Evolutionary conservation across 2,329 filamentous ascomycete genomes (phyloP).

Genomic region (Dothideomycetes sp.): DNA sequence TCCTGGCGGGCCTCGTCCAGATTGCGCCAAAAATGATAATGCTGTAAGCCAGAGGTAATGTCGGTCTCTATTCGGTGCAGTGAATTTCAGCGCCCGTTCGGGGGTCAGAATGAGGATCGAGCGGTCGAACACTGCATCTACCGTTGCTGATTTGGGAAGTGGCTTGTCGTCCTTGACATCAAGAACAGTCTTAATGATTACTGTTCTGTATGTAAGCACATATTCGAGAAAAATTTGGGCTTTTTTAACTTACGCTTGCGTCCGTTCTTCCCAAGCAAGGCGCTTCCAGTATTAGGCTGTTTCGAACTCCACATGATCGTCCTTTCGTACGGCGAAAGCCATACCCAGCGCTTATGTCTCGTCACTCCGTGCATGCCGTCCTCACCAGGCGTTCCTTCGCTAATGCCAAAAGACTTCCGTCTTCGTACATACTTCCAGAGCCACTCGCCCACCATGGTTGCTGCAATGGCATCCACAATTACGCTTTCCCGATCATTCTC

Average conservation of each 20-base stretch:
- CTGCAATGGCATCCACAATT: constrained; percentile 92
- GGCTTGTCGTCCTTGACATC: constrained; percentile 94
- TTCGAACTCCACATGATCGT: constrained; percentile 98
- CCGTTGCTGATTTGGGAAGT: constrained; percentile 56
- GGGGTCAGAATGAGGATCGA: constrained; percentile 94
- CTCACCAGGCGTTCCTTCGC: constrained; percentile 36
- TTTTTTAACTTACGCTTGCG: constrained; percentile 66
- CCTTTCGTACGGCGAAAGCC: constrained; percentile 92
- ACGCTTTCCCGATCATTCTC: constrained; percentile 8
- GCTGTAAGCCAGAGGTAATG: constrained; percentile 95
- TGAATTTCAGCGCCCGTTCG: constrained; percentile 90
- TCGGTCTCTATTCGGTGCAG: constrained; percentile 67
- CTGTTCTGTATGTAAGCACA: constrained; percentile 33
- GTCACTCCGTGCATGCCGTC: constrained; percentile 48
- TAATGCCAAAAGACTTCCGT: constrained; percentile 80
- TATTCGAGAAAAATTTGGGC: constrained; percentile 1
- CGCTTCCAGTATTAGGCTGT: constrained; percentile 79
- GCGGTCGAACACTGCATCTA: constrained; percentile 57
- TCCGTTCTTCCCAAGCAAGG: constrained; percentile 85
- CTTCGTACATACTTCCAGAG: constrained; percentile 86
- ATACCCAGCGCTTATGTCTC: constrained; percentile 93
- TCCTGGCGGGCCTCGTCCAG: constrained; percentile 60
- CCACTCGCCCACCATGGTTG: constrained; percentile 97
- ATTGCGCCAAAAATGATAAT: constrained; percentile 88
- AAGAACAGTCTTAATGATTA: constrained; percentile 88